Evolutionary conservation across 768 basidiomycete species (phyloP), one percentile per base, ranked within the genome.

Genomic region (Dioszegia aurantiaca): DNA sequence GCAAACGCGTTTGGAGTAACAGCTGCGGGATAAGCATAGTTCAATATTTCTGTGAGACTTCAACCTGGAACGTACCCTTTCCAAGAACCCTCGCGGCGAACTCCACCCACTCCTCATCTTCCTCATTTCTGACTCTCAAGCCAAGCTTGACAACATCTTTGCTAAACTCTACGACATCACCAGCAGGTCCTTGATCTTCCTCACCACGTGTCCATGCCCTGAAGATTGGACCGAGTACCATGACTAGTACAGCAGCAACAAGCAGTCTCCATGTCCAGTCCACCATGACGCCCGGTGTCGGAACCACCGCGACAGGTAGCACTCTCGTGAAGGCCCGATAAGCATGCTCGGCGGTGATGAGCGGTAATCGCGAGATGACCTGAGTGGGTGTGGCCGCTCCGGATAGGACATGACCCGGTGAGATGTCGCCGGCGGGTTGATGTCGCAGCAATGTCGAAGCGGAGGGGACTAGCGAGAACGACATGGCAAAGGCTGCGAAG

Each of bases 401-500:
- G 1, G 60, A 52, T 3, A 58, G 33, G 12, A 65, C 57, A 24
- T 61, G 64, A 23, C 55, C 59, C 4, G 62, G 49, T 3, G 61
- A 48, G n/a, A 53, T 47, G 12, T 54, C 56, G 5, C 60, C 40
- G 12, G 24, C 59, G 14, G 30, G 45, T 26, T 51, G 52, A 48
- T 36, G 40, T 27, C 54, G 46, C 30, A 67, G 54, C 5, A 72
- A 30, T 14, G 61, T 64, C 16, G 68, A 69, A 19, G 68, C 68
- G 4, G 69, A 68, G 11, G 71, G 71, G 10, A 70, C 30, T 42
- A 73, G 62, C 11, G 64, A 61, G 55, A 73, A 73, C 0, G 69
- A 66, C 54, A 70, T 63, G 9, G 71, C 71, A 56, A 73, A 73
- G 24, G 71, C 71, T 3, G 71, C 71, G 37, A 73, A 73, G 19